Base-by-base conservation (phyloP, 495 filamentous ascomycete species). In the Trichoderma gamsii region DNA sequence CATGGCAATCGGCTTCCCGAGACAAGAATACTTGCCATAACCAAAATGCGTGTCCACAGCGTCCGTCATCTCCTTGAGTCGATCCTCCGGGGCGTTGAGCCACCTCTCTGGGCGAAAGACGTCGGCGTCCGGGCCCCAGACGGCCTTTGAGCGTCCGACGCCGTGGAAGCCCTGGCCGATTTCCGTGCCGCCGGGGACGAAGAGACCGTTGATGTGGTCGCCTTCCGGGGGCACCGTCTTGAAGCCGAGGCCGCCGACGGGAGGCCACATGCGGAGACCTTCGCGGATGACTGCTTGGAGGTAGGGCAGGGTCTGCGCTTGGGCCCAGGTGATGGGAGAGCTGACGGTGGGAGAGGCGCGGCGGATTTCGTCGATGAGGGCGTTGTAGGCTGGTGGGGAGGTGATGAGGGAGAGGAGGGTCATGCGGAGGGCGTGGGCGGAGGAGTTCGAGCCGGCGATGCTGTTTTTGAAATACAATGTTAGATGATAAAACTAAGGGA, bases 381-480 rank as follows among this genome's bases (percentile, higher is more conserved):
- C 79, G 23, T 76, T 72, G 69, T 86, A 87, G 5, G 80, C 76
- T 0, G 69, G 61, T 1, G 75, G 72, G 64, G 80, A 74, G 12
- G 75, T 72, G 15, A 86, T 69, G 21, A 87, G 70, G 70, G 84
- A 81, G 16, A 82, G 76, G 56, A 89, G 78, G 64, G 86, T 77
- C 6, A 78, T 80, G 67, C 83, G 82, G 71, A 89, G 82, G 23
- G 84, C 80, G 4, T 84, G 84, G 0, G 84, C 83, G 0, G 85
- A 87, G 8, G 86, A 86, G 68, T 89, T 86, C 11, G 85, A 82
- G 15, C 86, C 86, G 0, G 87, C 87, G 6, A 88, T 61, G 11
- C 79, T 74, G 41, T 29, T 61, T 18, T 12, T 25, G 8, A 29
- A 7, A 1, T 67, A 6, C 69, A 74, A 18, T 69, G 70, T 27